Evolutionary conservation across 345 rosid species (phyloP).

Genomic region (thale cress (Arabidopsis thaliana)): DNA sequence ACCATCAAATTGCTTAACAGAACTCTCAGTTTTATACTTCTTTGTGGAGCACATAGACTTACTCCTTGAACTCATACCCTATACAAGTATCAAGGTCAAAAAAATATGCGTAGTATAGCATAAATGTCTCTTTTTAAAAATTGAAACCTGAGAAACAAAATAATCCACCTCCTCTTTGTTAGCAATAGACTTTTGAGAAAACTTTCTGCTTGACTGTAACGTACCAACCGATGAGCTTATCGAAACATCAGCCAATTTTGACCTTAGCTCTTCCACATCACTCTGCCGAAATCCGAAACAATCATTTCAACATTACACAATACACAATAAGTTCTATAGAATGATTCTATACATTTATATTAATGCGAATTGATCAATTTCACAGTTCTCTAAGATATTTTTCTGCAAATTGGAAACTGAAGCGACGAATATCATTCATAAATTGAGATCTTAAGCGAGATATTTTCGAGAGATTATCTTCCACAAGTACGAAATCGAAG

Average conservation of each 20-base stretch:
- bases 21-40: conserved; percentile 62
- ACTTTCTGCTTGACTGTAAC: conserved; percentile 54
- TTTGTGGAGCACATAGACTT: conserved; percentile 66
- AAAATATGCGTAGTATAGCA: conserved; percentile 13
- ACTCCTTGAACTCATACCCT: conserved; percentile 72
- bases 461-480: background rate
- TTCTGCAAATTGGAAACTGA: conserved; percentile 5
- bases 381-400: background rate
- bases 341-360: background rate
- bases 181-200: conserved; percentile 61
- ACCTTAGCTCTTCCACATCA: conserved; percentile 67
- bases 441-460: background rate
- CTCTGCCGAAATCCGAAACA: conserved; percentile 51
- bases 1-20: conserved; percentile 51
- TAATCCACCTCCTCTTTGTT: conserved; percentile 61
- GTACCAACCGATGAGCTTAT: conserved; percentile 55
- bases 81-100: conserved; percentile 25
- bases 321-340: no score
- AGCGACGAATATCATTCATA: background rate
- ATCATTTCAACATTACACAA: background rate
- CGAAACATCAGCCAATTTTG: conserved; percentile 53
- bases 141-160: background rate
- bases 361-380: background rate
- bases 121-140: background rate
- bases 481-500: background rate